Percentiles rank a stretch among this genome's conserved stretches.
Evolutionary conservation across 208 protist species (phyloP).

Genomic region (Crithidia bombi): DNA sequence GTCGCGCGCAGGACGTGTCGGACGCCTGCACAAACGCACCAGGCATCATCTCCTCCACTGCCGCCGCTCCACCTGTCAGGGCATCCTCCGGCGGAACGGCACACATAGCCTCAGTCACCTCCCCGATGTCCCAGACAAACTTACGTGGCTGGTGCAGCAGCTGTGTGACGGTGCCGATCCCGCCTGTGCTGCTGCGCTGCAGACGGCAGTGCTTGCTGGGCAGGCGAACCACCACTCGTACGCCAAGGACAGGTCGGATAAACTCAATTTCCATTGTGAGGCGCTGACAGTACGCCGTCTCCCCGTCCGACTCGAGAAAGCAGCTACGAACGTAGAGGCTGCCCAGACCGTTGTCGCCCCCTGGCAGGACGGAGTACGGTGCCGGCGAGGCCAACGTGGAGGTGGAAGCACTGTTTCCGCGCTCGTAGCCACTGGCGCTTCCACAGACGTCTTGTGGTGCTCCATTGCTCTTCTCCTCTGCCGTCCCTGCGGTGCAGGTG

Average conservation of each 20-base stretch:
- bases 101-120: constrained; percentile 42
- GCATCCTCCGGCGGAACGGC: constrained; percentile 2
- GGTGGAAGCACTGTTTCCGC: neutral
- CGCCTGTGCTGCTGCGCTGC: constrained; percentile 44
- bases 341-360: constrained; percentile 15
- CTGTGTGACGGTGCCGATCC: constrained; percentile 45
- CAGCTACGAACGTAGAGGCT: constrained; percentile 32
- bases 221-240: constrained; percentile 51
- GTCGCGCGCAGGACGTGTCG: constrained; percentile 15
- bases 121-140: constrained; percentile 59
- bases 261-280: constrained; percentile 39
- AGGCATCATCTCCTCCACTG: constrained; percentile 23
- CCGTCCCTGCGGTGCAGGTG: constrained; percentile 16
- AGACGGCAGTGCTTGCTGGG: constrained; percentile 64
- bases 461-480: neutral
- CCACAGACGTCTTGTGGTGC: no score
- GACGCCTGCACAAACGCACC: constrained; percentile 14
- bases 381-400: neutral
- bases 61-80: neutral
- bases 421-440: neutral
- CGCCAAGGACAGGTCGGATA: constrained; percentile 31
- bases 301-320: constrained; percentile 30
- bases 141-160: constrained; percentile 47
- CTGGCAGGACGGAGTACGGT: neutral
- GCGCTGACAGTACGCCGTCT: constrained; percentile 33